A percentile compares a stretch with the other conserved stretches of the same genome.
These are phyloP conservation scores for Nicotiana undulata DNA, from an alignment of 257 asterid species.

Conservation along the genomic window DNA sequence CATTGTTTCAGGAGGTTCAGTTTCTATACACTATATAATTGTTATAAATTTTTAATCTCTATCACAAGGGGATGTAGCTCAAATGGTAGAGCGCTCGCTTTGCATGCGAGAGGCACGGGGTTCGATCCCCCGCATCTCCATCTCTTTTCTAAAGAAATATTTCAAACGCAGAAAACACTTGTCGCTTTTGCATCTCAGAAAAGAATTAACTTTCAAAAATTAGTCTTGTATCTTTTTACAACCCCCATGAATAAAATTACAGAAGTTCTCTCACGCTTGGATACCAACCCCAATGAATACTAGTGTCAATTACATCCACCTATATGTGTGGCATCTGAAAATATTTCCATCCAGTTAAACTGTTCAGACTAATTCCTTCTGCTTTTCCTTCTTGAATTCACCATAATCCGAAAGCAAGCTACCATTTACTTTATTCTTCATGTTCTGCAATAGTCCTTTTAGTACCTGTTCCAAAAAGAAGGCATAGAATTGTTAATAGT, in stretches of 20 bases:
- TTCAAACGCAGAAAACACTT: not conserved
- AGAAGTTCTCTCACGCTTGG: not conserved
- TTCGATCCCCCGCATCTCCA: constrained; percentile 87
- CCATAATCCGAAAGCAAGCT: constrained; percentile 78
- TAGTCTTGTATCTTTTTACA: not conserved
- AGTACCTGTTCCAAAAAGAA: constrained; percentile 46
- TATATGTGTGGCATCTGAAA: not conserved
- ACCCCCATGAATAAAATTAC: not conserved
- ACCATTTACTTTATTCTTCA: constrained; percentile 73
- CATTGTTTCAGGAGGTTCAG: not conserved
- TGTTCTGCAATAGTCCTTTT: constrained; percentile 62
- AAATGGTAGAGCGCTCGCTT: constrained; percentile 99
- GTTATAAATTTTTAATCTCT: too few relatives aligned
- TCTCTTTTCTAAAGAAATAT: not conserved
- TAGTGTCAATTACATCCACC: not conserved
- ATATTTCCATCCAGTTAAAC: not conserved
- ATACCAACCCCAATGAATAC: not conserved
- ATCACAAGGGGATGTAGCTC: constrained; percentile 80
- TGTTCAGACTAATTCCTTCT: constrained; percentile 35
- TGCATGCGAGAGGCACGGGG: constrained; percentile 99
- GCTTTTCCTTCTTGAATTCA: constrained; percentile 62
- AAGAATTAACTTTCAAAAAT: not conserved
- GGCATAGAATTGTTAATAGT: not conserved
- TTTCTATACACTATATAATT: not conserved
- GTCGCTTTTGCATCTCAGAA: not conserved